A percentile compares a stretch with the other conserved stretches of the same genome.
Conservation (phyloP, 1,139 yeast species). For the Zygoascus hellenicus region DNA sequence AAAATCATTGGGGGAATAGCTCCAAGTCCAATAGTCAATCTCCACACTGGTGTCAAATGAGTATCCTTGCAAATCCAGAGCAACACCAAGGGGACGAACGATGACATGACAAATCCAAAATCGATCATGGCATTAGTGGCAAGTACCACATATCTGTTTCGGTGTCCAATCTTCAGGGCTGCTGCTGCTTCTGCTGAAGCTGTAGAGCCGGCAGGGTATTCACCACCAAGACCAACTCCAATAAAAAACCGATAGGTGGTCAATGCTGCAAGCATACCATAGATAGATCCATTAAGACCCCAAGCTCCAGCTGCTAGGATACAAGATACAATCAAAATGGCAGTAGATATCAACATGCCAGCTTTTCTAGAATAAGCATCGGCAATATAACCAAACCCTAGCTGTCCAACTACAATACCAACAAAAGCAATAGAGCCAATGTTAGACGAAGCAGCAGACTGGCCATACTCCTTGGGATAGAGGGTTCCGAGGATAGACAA, state of each 20-base stretch:
- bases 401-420: slow-evolving; percentile 87
- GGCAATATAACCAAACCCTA: slow-evolving; percentile 69
- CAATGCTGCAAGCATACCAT: slow-evolving; percentile 74
- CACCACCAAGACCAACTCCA: slow-evolving; percentile 75
- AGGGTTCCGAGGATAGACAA: slow-evolving; percentile 60
- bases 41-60: slow-evolving; percentile 81
- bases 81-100: slow-evolving; percentile 82
- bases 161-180: slow-evolving; percentile 65
- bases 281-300: slow-evolving; percentile 60
- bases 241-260: slow-evolving; percentile 81
- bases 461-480: slow-evolving; percentile 57
- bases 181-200: slow-evolving; percentile 92
- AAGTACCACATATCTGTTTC: slow-evolving; percentile 86
- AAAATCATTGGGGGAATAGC: slow-evolving; percentile 82
- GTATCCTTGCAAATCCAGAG: slow-evolving; percentile 72
- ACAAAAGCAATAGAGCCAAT: slow-evolving; percentile 86
- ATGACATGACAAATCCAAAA: slow-evolving; percentile 72
- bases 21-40: slow-evolving; percentile 86
- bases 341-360: slow-evolving; percentile 75
- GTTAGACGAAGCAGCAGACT: slow-evolving; percentile 65
- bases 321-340: slow-evolving; percentile 66
- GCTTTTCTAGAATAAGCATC: slow-evolving; percentile 73
- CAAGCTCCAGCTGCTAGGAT: slow-evolving; percentile 79
- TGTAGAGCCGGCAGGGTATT: slow-evolving; percentile 89
- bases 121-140: slow-evolving; percentile 89